phyloP scores from a whole-genome alignment of 192 early-diverging fungal species.

The Geranomyces michiganensis region DNA sequence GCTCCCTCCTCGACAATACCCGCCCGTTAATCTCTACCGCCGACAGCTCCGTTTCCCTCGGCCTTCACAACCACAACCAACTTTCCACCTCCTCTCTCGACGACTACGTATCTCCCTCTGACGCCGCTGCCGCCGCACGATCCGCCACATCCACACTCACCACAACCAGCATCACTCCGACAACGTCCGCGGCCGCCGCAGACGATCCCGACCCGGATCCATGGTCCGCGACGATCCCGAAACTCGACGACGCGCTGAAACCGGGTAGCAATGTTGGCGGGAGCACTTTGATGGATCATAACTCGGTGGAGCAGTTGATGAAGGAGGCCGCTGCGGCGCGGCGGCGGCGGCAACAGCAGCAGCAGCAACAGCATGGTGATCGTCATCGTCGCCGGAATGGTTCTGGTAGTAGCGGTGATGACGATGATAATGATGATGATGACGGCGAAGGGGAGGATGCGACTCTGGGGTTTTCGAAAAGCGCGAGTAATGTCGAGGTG shows the following conservation, averaged over 20 bases:
- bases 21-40: slow-evolving; percentile 16
- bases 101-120: slow-evolving; percentile 28
- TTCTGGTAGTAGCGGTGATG: not conserved
- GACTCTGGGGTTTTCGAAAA: not conserved
- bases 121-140: too few species aligned
- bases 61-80: slow-evolving; percentile 1
- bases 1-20: slow-evolving; percentile 23
- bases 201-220: slow-evolving; percentile 27
- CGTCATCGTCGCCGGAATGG: too few species aligned
- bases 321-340: not conserved
- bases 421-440: too few species aligned
- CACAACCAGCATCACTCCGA: too few species aligned
- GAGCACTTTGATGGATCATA: not conserved
- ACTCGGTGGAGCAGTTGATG: not conserved
- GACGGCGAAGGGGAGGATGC: not conserved
- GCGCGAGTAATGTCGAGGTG: not conserved
- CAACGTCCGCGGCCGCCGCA: not conserved
- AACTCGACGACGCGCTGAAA: slow-evolving; percentile 17
- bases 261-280: not conserved
- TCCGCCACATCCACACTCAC: too few species aligned
- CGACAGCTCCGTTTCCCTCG: slow-evolving; percentile 6
- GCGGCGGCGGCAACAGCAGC: too few species aligned
- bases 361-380: not conserved
- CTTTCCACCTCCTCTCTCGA: slow-evolving; percentile 13
- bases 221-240: slow-evolving; percentile 27